Evolutionary conservation across 306 rosid species (phyloP), one percentile per base, ranked within the genome.

Genomic region (Pueraria montana): DNA sequence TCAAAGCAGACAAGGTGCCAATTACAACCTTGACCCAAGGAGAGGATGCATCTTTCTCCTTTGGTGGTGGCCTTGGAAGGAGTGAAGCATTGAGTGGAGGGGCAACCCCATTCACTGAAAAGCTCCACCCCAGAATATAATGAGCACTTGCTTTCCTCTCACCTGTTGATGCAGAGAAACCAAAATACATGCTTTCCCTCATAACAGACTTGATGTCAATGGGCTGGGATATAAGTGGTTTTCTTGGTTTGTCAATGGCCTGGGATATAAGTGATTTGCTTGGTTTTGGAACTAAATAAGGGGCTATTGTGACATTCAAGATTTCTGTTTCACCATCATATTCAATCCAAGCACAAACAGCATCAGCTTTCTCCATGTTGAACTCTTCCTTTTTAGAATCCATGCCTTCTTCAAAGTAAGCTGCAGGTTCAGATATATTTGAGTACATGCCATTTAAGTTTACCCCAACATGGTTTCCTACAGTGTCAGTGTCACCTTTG

Each of bases 121-220:
- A 32, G 6, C 78, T 73, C 78, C 78, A 73, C 11, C 78, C 78
- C 0, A 73, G 62, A 32, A 73, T 73, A 73, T 50, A 73, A 52
- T 73, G 78, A 3, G 64, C 34, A 5, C 78, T 73, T 73, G 78
- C 64, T 32, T 73, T 73, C n/a, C n/a, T 73, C 12, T 52, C 3
- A n/a, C 78, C 78, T 73, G 78, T 73, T 73, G 78, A 73, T n/a
- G 78, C 78, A 8, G 78, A 73, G 49, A 73, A 73, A 52, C 78
- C 78, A 32, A 52, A 38, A 73, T 4, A 73, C 78, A 73, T 73
- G 64, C 1, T 32, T 18, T 73, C 78, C 49, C 2, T 52, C 78
- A 73, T 52, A 20, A 32, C 62, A 50, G 6, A 9, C 6, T 49
- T 32, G 42, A 73, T 34, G 24, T 52, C 34, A 49, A 73, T 18